These are phyloP conservation scores for Rhynchosporium secalis DNA, from an alignment of 2,329 filamentous ascomycete species.

Conservation along the genomic window DNA sequence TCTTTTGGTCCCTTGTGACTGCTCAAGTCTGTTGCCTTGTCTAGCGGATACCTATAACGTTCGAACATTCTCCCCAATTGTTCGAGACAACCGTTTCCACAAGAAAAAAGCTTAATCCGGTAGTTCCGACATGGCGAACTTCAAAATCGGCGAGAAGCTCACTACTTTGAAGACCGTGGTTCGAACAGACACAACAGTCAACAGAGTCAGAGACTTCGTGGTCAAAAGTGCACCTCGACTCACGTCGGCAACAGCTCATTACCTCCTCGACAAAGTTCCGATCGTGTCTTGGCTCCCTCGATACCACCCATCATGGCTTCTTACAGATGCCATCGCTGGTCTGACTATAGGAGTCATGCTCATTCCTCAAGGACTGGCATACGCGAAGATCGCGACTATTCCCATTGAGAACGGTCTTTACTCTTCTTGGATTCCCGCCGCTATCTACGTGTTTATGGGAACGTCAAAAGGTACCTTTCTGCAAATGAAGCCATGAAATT, in stretches of 20 bases:
- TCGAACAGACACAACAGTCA: constrained; percentile 11
- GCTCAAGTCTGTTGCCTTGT: too few relatives aligned
- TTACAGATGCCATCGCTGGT: constrained; percentile 62
- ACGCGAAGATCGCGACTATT: constrained; percentile 62
- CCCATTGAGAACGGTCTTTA: constrained; percentile 61
- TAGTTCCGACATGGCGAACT: constrained; percentile 10
- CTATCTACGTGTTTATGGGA: constrained; percentile 59
- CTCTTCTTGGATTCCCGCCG: constrained; percentile 59
- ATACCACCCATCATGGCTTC: constrained; percentile 61
- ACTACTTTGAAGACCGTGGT: constrained; percentile 10
- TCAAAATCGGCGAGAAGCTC: constrained; percentile 13
- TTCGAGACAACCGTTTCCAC: not conserved
- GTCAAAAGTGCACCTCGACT: constrained; percentile 35
- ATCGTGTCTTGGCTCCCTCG: constrained; percentile 63
- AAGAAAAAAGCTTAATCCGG: not conserved
- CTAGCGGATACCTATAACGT: not conserved
- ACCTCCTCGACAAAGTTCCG: constrained; percentile 60
- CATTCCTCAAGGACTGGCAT: constrained; percentile 62
- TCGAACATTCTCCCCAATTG: not conserved
- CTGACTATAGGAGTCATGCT: constrained; percentile 60
- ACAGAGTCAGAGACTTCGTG: constrained; percentile 18
- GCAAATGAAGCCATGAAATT: not conserved
- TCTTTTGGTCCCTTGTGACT: too few relatives aligned
- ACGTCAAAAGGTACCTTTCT: constrained; percentile 56
- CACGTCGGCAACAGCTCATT: constrained; percentile 54